phyloP scores from a whole-genome alignment of 129 eudicot genomes.

The Flaveria brownii region DNA sequence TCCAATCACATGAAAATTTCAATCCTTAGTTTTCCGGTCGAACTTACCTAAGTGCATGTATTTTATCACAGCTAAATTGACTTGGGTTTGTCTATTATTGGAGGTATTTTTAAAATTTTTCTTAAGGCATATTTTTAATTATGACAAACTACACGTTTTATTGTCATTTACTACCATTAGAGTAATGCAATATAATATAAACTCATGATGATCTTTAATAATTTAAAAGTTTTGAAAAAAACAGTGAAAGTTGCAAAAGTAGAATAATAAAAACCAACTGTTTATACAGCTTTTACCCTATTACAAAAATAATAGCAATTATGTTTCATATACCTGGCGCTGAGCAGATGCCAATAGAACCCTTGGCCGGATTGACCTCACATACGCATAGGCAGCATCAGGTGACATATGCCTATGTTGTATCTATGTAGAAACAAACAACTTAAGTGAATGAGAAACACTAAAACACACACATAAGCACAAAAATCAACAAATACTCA shows the following conservation, averaged over 20 bases:
- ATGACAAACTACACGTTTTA: neutral
- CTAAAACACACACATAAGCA: neutral
- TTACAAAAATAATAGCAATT: neutral
- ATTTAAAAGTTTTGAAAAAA: too few species aligned
- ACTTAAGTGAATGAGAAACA: neutral
- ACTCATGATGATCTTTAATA: neutral
- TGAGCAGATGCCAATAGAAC: constrained; percentile 69
- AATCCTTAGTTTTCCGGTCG: too few species aligned
- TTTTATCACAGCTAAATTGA: too few species aligned
- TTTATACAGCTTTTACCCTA: neutral
- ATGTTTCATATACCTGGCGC: constrained; percentile 45
- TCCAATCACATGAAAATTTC: too few species aligned
- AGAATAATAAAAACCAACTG: neutral
- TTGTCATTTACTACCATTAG: too few species aligned
- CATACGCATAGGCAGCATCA: constrained; percentile 60
- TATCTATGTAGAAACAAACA: constrained; percentile 38
- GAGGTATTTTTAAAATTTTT: neutral
- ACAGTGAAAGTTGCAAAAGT: neutral
- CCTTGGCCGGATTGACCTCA: constrained; percentile 66
- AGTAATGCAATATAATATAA: neutral
- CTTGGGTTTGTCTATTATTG: neutral
- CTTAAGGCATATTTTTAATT: too few species aligned
- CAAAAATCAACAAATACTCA: constrained; percentile 23
- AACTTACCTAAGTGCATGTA: too few species aligned
- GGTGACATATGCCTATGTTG: constrained; percentile 71